A percentile compares a stretch with the other conserved stretches of the same genome.
phyloP scores from a whole-genome alignment of 805 yeast genomes.

The Deakozyma indianensis region DNA sequence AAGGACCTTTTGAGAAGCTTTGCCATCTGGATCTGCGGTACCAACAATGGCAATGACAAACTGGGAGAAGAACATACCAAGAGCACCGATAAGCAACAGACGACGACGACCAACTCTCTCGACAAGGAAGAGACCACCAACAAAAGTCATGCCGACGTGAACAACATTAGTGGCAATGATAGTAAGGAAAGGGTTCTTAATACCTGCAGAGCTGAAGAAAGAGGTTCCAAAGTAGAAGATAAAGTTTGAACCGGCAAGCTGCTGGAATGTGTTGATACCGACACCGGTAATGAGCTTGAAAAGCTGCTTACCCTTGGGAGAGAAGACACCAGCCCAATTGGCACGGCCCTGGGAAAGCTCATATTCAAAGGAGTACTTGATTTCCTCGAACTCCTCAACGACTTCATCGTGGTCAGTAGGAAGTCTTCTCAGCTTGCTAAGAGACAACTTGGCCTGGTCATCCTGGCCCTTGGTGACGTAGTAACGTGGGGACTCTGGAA shows the following conservation, averaged over 20 bases:
- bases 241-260: constrained; percentile 80
- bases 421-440: constrained; percentile 31
- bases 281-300: constrained; percentile 50
- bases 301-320: constrained; percentile 15
- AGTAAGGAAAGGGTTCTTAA: constrained; percentile 48
- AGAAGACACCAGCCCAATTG: constrained; percentile 29
- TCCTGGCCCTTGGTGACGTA: constrained; percentile 41
- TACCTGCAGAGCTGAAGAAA: constrained; percentile 65
- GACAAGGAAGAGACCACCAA: constrained; percentile 70
- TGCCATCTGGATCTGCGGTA: constrained; percentile 23
- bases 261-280: constrained; percentile 65
- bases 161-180: constrained; percentile 41
- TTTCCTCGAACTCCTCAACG: constrained; percentile 21
- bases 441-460: constrained; percentile 40
- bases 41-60: constrained; percentile 55
- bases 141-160: constrained; percentile 65
- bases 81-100: constrained; percentile 52
- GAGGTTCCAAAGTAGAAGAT: no score
- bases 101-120: constrained; percentile 64
- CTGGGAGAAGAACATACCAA: constrained; percentile 53
- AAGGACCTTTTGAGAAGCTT: constrained; percentile 30
- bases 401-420: constrained; percentile 20
- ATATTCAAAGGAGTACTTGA: constrained; percentile 19
- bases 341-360: constrained; percentile 37
- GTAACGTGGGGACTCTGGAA: constrained; percentile 71